Conservation (phyloP, 2,329 filamentous ascomycete species). For the Monascus ruber region DNA sequence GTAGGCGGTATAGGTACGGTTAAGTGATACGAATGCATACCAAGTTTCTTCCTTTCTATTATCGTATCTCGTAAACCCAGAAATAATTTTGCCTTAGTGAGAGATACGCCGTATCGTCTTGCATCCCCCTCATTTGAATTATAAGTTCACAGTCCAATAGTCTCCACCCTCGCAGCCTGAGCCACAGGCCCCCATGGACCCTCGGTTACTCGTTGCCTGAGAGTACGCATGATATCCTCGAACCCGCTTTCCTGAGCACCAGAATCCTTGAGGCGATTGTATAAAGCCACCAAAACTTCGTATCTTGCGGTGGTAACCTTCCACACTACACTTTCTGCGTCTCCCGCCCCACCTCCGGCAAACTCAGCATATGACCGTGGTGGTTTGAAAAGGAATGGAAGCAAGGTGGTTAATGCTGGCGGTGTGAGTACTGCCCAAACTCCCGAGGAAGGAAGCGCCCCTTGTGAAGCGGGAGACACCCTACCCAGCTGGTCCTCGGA, state of each 20-base stretch:
- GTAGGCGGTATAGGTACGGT: too few relatives aligned
- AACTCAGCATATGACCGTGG: slow-evolving; percentile 46
- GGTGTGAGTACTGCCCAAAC: slow-evolving; percentile 43
- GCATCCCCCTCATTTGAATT: too few relatives aligned
- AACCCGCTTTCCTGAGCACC: slow-evolving; percentile 21
- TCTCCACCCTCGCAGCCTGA: slow-evolving; percentile 23
- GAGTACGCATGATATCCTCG: slow-evolving; percentile 29
- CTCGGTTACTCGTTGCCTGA: slow-evolving; percentile 30
- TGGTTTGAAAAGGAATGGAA: slow-evolving; percentile 48
- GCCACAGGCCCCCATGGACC: slow-evolving; percentile 29
- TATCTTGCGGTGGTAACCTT: slow-evolving; percentile 47
- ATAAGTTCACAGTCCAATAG: slow-evolving; percentile 19
- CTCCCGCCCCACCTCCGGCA: slow-evolving; percentile 45
- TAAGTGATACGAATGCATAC: too few relatives aligned
- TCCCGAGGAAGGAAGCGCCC: slow-evolving; percentile 33
- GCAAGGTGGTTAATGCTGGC: slow-evolving; percentile 37
- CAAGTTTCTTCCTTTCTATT: too few relatives aligned
- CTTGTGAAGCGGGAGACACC: slow-evolving; percentile 23
- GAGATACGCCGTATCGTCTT: too few relatives aligned
- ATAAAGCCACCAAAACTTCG: slow-evolving; percentile 42
- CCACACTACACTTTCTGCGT: slow-evolving; percentile 47
- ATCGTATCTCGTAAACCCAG: too few relatives aligned
- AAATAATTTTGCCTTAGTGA: too few relatives aligned
- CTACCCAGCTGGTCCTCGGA: slow-evolving; percentile 28
- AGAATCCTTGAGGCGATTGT: slow-evolving; percentile 30